These are phyloP conservation scores for Daldinia concentrica DNA, from an alignment of 495 filamentous ascomycete species.

Conservation along the genomic window DNA sequence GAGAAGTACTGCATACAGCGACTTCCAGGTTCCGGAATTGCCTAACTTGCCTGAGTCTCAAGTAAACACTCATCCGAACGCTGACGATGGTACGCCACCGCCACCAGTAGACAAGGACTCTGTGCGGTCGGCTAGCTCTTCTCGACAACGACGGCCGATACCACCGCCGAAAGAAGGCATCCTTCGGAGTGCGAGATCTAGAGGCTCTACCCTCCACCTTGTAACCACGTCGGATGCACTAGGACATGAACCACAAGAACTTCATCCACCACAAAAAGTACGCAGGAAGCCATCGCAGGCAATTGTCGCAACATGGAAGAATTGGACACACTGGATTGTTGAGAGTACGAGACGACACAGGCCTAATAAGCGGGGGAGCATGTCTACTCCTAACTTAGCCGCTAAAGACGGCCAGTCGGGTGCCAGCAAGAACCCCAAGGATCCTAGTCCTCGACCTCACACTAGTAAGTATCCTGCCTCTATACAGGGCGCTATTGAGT, in stretches of 20 bases:
- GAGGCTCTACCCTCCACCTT: conserved; percentile 82
- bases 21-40: conserved; percentile 68
- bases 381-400: conserved; percentile 63
- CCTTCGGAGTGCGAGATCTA: conserved; percentile 67
- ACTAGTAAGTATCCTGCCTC: conserved; percentile 61
- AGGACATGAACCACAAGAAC: conserved; percentile 41
- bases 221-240: conserved; percentile 68
- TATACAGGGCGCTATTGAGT: conserved; percentile 5
- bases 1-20: conserved; percentile 60
- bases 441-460: conserved; percentile 61
- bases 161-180: conserved; percentile 85
- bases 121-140: conserved; percentile 73
- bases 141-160: conserved; percentile 72
- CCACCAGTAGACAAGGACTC: conserved; percentile 82
- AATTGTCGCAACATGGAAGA: conserved; percentile 77
- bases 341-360: conserved; percentile 58
- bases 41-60: conserved; percentile 75
- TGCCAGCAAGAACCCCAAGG: conserved; percentile 52
- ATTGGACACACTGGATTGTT: conserved; percentile 64
- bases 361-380: conserved; percentile 58
- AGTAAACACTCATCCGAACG: conserved; percentile 50
- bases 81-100: conserved; percentile 62
- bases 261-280: conserved; percentile 51
- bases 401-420: conserved; percentile 51
- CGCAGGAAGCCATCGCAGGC: conserved; percentile 59